Evolutionary conservation across 2,329 filamentous ascomycete species (phyloP).

Genomic region (Apiospora phragmitis): DNA sequence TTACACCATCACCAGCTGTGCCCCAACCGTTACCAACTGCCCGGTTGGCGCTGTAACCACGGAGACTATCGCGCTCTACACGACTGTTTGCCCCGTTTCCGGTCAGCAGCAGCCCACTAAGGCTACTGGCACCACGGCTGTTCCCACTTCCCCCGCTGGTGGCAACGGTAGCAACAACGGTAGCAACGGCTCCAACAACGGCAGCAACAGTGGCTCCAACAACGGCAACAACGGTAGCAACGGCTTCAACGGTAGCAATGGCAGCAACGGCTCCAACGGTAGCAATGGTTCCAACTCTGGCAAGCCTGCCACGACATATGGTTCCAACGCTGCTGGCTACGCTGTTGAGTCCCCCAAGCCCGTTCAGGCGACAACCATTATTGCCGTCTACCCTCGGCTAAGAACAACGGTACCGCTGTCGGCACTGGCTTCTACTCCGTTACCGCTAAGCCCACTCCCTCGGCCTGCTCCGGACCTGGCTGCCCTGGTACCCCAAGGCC

Average conservation of each 20-base stretch:
- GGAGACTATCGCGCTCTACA: constrained; percentile 43
- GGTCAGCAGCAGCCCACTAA: constrained; percentile 27
- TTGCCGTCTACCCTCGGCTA: constrained; percentile 72
- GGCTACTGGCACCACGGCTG: constrained; percentile 20
- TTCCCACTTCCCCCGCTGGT: constrained; percentile 1
- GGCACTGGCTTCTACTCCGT: constrained; percentile 59
- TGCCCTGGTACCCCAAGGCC: constrained; percentile 8
- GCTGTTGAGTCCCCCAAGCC: constrained; percentile 56
- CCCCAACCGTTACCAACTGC: constrained; percentile 37
- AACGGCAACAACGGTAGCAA: background rate
- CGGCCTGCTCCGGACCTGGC: constrained; percentile 13
- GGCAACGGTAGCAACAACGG: constrained; percentile 19
- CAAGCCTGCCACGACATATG: constrained; percentile 53
- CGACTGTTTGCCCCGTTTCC: constrained; percentile 47
- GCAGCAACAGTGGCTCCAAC: background rate
- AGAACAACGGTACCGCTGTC: constrained; percentile 63
- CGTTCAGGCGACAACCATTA: constrained; percentile 52
- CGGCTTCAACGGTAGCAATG: constrained; percentile 1
- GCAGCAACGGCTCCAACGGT: constrained; percentile 10
- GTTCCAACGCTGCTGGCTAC: constrained; percentile 38
- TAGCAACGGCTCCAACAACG: background rate
- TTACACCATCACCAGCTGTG: constrained; percentile 35
- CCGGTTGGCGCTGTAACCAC: constrained; percentile 43
- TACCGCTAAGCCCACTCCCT: constrained; percentile 39
- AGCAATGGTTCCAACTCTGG: background rate